Base-by-base conservation (phyloP, 2,329 filamentous ascomycete genomes). In the Penicillium frequentans region DNA sequence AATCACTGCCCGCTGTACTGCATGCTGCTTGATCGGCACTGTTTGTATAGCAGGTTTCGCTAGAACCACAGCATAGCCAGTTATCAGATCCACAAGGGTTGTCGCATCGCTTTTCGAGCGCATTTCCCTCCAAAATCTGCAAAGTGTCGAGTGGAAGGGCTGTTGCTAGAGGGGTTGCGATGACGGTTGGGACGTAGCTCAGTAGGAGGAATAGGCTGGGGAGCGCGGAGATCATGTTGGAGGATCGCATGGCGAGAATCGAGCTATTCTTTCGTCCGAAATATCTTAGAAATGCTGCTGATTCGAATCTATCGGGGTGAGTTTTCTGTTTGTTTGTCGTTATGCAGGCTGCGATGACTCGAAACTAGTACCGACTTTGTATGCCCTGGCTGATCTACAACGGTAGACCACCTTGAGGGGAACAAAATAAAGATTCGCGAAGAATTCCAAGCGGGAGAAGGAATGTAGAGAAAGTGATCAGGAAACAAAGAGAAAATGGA, bases 1-100 rank as follows among this genome's bases (percentile, higher is more conserved):
- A 86, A 14, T 67, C 66, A 52, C 64, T 72, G 46, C 59, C 55
- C 24, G 54, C 54, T 27, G 48, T 29, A 33, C 21, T 24, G 46
- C 82, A 85, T 60, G 77, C 73, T 39, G 82, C 82, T 68, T 83
- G 73, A 57, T 76, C 71, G 57, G 71, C 72, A 57, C 71, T 63
- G 66, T 83, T 79, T 55, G 82, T 84, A 63, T 73, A 77, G 72
- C 82, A 85, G 50, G 70, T 71, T 61, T 80, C 70, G 43, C 66
- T 72, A 3, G 74, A 64, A 26, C 66, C 64, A 63, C 82, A 85
- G 73, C 82, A 84, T 13, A 82, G 67, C 66, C 81, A 79, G 48
- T 70, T 70, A 55, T 77, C 76, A 64, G 76, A 83, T n/a, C 82
- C 83, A 62, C 82, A 85, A 9, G 76, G 73, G 52, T 78, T 82